A percentile compares a stretch with the other conserved stretches of the same genome.
Evolutionary conservation across 257 asterid species (phyloP).

Genomic region (Penstemon newberryi): DNA sequence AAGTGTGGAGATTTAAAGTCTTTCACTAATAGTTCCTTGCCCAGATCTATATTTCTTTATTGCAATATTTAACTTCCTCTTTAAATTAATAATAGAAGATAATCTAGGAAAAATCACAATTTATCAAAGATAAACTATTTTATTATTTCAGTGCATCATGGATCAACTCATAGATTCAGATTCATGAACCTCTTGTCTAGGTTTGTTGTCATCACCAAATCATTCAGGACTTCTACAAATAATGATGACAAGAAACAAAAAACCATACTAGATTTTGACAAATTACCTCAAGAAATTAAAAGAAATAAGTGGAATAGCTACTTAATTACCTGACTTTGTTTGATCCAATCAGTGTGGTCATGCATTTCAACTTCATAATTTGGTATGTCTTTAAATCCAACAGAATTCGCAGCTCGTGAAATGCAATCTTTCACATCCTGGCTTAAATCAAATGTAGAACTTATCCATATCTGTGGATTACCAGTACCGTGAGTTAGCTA

Average conservation of each 20-base stretch:
- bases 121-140: too few relatives aligned
- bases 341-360: constrained; percentile 83
- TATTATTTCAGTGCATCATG: too few relatives aligned
- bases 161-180: too few relatives aligned
- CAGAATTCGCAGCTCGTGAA: constrained; percentile 72
- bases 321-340: constrained; percentile 55
- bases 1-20: too few relatives aligned
- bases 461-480: constrained; percentile 60
- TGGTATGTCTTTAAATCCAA: constrained; percentile 75
- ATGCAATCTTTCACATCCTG: constrained; percentile 79
- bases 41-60: too few relatives aligned
- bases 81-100: too few relatives aligned
- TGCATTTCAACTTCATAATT: constrained; percentile 57
- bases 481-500: constrained; percentile 5
- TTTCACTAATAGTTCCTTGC: too few relatives aligned
- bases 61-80: too few relatives aligned
- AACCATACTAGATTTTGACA: neutral
- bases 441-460: constrained; percentile 54
- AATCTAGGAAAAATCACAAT: too few relatives aligned
- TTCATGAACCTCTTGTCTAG: too few relatives aligned
- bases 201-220: neutral
- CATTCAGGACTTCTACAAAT: neutral
- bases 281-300: neutral
- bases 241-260: neutral
- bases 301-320: neutral